Conservation (phyloP, 192 early-diverging fungal genomes). For the Fimicolochytrium jonesii region DNA sequence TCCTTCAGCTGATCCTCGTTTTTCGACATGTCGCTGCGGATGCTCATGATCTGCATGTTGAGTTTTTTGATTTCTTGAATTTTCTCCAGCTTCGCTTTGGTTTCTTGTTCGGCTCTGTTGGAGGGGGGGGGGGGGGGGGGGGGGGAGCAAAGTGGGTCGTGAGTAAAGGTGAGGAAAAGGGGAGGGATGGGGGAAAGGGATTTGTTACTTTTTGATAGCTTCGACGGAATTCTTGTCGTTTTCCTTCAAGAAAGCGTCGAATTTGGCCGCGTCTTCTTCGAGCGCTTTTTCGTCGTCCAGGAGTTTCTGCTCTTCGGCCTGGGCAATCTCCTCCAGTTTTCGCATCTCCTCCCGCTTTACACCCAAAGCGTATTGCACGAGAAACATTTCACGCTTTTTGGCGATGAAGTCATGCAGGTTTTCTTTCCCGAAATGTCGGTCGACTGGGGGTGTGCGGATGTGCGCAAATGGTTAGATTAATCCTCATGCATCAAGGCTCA, state of each 20-base stretch:
- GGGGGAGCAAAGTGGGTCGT: neutral
- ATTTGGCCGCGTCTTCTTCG: slow-evolving; percentile 59
- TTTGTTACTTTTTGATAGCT: slow-evolving; percentile 47
- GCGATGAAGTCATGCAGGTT: slow-evolving; percentile 56
- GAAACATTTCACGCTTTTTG: slow-evolving; percentile 59
- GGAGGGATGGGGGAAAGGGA: neutral
- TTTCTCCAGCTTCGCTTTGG: slow-evolving; percentile 57
- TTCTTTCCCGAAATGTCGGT: slow-evolving; percentile 53
- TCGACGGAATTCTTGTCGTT: slow-evolving; percentile 61
- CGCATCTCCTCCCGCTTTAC: slow-evolving; percentile 57
- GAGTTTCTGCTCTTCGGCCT: slow-evolving; percentile 57
- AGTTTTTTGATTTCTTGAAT: slow-evolving; percentile 60
- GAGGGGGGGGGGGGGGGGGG: neutral
- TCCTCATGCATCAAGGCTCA: too few relatives aligned
- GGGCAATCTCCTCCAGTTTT: slow-evolving; percentile 57
- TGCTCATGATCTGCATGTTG: slow-evolving; percentile 54
- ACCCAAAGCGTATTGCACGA: slow-evolving; percentile 56
- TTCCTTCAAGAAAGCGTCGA: slow-evolving; percentile 58
- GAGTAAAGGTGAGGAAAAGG: neutral
- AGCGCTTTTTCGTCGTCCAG: slow-evolving; percentile 57
- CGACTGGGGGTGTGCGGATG: too few relatives aligned
- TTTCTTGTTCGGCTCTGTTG: slow-evolving; percentile 56
- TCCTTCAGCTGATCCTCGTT: slow-evolving; percentile 61
- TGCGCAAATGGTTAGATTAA: too few relatives aligned
- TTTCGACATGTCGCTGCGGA: slow-evolving; percentile 56